A percentile compares a stretch with the other conserved stretches of the same genome.
Evolutionary conservation across 108 stramenopile genomes (phyloP).

Genomic region (Pseudonitzschia multiseries): DNA sequence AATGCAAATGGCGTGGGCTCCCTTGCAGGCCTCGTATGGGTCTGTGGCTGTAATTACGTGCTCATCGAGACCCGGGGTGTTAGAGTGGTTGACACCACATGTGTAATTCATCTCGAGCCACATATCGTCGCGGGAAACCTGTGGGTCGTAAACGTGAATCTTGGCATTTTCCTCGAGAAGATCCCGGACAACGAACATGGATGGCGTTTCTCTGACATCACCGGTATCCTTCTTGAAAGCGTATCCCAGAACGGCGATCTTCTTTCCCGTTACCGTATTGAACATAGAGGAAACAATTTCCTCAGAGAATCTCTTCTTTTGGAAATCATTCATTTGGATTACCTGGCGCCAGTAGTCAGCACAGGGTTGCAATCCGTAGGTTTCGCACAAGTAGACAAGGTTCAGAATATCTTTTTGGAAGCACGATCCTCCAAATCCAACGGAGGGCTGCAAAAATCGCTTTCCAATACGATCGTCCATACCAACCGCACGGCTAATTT

Average conservation of each 20-base stretch:
- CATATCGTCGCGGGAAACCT: constrained; percentile 97
- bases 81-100: constrained; percentile 82
- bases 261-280: constrained; percentile 99
- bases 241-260: constrained; percentile 97
- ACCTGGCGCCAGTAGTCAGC: constrained; percentile 99
- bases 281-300: constrained; percentile 97
- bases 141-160: constrained; percentile 96
- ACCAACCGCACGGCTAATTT: constrained; percentile 96
- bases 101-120: constrained; percentile 97
- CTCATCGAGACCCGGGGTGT: constrained; percentile 76
- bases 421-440: constrained; percentile 99
- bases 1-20: constrained; percentile 95
- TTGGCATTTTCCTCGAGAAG: constrained; percentile 93
- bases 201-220: constrained; percentile 98
- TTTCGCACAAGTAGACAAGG: constrained; percentile 98
- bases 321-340: constrained; percentile 98
- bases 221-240: constrained; percentile 99
- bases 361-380: constrained; percentile 94
- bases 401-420: constrained; percentile 99
- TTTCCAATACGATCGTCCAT: constrained; percentile 98
- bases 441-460: constrained; percentile 95
- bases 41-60: constrained; percentile 81
- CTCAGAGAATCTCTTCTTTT: constrained; percentile 97
- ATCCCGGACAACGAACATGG: constrained; percentile 95
- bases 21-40: constrained; percentile 90